These are phyloP conservation scores for Cudoniella acicularis DNA, from an alignment of 495 filamentous ascomycete species.

Conservation along the genomic window DNA sequence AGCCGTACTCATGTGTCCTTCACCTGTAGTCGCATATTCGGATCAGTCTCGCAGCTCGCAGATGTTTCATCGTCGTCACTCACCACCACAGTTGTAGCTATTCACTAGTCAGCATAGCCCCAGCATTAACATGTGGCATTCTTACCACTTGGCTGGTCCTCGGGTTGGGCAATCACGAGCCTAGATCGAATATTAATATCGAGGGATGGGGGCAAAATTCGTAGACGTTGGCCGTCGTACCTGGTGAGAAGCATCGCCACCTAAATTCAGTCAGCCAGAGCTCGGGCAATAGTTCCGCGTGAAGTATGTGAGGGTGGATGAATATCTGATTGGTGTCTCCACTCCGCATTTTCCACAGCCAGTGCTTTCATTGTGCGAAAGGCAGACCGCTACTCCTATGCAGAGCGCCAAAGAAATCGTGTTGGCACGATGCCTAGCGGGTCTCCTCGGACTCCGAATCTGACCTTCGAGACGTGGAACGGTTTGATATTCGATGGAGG, in stretches of 20 bases:
- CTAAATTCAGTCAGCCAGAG: slow-evolving; percentile 38
- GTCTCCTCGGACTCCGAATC: neutral
- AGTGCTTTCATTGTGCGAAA: neutral
- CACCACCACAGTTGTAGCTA: slow-evolving; percentile 79
- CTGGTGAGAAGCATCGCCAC: slow-evolving; percentile 76
- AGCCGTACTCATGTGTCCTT: slow-evolving; percentile 80
- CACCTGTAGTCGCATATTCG: slow-evolving; percentile 45
- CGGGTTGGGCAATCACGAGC: slow-evolving; percentile 92
- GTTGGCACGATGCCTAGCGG: neutral
- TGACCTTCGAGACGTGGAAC: neutral
- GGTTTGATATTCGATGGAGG: slow-evolving; percentile 19
- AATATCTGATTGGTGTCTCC: neutral
- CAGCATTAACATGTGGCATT: slow-evolving; percentile 5
- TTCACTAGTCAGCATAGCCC: slow-evolving; percentile 25
- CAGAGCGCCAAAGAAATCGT: neutral
- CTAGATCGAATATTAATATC: slow-evolving; percentile 18
- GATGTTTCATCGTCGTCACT: slow-evolving; percentile 27
- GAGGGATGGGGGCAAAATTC: neutral
- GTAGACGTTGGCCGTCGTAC: slow-evolving; percentile 26
- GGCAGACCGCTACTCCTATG: neutral
- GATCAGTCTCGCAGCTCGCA: slow-evolving; percentile 13
- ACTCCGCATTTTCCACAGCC: neutral
- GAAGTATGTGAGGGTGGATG: too few relatives aligned
- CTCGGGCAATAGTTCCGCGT: neutral
- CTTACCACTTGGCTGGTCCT: slow-evolving; percentile 85